These are phyloP conservation scores for Pouteria glomerata DNA, from an alignment of 148 eudicot species.

Conservation along the genomic window DNA sequence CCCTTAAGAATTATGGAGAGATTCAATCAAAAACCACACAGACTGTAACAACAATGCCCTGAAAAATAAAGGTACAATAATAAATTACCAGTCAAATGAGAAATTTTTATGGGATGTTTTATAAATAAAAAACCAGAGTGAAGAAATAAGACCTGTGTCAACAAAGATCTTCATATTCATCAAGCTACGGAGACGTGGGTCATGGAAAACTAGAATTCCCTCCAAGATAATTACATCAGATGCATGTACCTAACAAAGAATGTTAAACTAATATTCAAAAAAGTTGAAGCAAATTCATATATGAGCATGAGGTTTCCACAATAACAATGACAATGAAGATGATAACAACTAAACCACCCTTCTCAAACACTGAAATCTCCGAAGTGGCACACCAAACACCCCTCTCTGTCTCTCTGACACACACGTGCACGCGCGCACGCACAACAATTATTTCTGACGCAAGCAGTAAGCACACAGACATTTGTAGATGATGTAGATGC, in stretches of 20 bases:
- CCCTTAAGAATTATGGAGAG: not conserved
- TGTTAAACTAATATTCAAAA: not conserved
- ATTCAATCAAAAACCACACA: no score
- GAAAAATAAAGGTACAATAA: not conserved
- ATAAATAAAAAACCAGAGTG: not conserved
- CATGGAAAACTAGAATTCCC: constrained; percentile 93
- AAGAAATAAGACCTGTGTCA: constrained; percentile 64
- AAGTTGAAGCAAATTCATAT: not conserved
- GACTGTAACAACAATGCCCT: not conserved
- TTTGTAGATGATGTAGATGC: not conserved
- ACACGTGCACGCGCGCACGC: not conserved
- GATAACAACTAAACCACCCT: no score
- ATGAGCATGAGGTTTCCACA: not conserved
- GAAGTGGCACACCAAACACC: no score
- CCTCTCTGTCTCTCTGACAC: not conserved
- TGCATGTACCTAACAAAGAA: constrained; percentile 67
- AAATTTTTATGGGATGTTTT: not conserved
- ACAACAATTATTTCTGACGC: not conserved
- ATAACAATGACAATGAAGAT: not conserved
- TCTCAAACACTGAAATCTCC: not conserved
- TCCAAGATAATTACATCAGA: no score
- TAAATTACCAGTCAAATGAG: not conserved
- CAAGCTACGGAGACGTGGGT: constrained; percentile 72
- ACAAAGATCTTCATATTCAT: constrained; percentile 99
- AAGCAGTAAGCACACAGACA: not conserved